Conservation (phyloP, 768 basidiomycete genomes). For the Solioccasus polychromus region DNA sequence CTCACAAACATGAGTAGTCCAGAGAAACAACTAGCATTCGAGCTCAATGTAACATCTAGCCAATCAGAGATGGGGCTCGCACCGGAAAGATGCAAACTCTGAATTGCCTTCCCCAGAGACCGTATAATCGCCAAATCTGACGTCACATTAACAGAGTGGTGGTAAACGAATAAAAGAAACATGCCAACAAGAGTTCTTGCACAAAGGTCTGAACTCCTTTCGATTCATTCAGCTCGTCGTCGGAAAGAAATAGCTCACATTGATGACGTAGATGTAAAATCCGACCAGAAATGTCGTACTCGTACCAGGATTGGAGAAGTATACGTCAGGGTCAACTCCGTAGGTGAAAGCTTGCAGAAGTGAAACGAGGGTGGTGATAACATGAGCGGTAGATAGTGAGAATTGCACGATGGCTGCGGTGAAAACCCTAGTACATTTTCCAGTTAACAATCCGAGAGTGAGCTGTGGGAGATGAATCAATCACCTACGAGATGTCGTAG, state of each 20-base stretch:
- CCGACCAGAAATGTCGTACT: conserved; percentile 9
- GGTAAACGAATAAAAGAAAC: background rate
- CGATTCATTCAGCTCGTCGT: background rate
- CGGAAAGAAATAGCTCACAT: conserved; percentile 10
- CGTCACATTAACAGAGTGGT: background rate
- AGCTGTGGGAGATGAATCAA: background rate
- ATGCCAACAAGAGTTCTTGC: conserved; percentile 19
- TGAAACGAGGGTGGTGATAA: conserved; percentile 11
- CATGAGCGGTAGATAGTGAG: conserved; percentile 13
- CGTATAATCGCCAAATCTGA: conserved; percentile 24
- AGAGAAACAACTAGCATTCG: conserved; percentile 10
- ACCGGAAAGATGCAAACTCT: conserved; percentile 14
- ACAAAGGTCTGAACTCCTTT: conserved; percentile 8
- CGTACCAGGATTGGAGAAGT: conserved; percentile 6
- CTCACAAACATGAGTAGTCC: conserved; percentile 18
- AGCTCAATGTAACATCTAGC: background rate
- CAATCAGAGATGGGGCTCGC: background rate
- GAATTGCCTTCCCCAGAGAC: conserved; percentile 12
- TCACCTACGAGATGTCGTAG: conserved; percentile 7
- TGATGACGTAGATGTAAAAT: conserved; percentile 19
- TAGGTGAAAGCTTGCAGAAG: conserved; percentile 13
- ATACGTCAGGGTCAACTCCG: conserved; percentile 1
- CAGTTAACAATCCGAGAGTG: background rate
- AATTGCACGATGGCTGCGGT: conserved; percentile 15
- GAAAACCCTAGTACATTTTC: conserved; percentile 9